A percentile compares a stretch with the other conserved stretches of the same genome.
phyloP scores from a whole-genome alignment of 345 rosid genomes.

The Hibiscus mutabilis region DNA sequence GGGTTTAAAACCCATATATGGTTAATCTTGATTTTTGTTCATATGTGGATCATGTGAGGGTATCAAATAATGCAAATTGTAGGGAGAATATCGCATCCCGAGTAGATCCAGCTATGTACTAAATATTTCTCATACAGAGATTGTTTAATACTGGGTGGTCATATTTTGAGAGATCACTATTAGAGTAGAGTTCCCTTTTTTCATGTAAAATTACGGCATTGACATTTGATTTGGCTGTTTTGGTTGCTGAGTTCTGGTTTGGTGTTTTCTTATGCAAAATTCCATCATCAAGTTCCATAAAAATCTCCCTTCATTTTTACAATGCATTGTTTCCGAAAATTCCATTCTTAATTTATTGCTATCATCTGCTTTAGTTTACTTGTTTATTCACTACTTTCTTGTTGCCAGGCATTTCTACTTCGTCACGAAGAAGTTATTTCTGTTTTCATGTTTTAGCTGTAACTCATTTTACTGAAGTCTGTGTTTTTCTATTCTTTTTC shows the following conservation, averaged over 20 bases:
- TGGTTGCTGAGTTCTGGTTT: not conserved
- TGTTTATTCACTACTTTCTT: not conserved
- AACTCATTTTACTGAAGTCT: slow-evolving; percentile 11
- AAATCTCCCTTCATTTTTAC: not conserved
- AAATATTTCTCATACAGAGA: not conserved
- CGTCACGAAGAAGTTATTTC: not conserved
- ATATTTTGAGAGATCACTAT: not conserved
- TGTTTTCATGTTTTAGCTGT: slow-evolving; percentile 1
- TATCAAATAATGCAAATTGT: not conserved
- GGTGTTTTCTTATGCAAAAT: not conserved
- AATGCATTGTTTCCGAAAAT: not conserved
- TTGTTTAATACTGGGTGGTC: not conserved
- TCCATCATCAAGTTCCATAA: not conserved
- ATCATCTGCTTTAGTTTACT: not conserved
- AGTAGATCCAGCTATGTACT: not conserved
- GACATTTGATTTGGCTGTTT: not conserved
- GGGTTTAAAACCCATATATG: not conserved
- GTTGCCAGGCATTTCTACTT: not conserved
- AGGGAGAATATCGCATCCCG: not conserved
- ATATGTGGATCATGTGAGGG: not conserved
- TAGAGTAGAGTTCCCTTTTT: not conserved
- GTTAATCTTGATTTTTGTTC: not conserved
- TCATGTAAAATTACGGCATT: not conserved
- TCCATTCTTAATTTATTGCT: not conserved
- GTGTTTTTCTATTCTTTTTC: slow-evolving; percentile 21